Evolutionary conservation across 176 grass and related monocot species (phyloP), one percentile per base, ranked within the genome.

Genomic region (Metroxylon sagu): DNA sequence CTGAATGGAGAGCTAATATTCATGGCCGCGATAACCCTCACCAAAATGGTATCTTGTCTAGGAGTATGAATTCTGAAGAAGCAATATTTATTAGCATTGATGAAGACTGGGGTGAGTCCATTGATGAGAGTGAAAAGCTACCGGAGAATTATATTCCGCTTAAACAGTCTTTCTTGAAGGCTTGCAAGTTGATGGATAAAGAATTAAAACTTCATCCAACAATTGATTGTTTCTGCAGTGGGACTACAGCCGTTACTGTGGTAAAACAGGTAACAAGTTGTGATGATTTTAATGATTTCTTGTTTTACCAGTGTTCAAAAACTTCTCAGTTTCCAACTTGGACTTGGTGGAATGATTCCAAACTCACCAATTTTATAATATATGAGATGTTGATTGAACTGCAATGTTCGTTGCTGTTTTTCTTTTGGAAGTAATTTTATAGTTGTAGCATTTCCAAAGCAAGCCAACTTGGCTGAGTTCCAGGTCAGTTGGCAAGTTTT

Each of bases 221-320:
- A 48, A 85, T 98, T 35, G 93, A 98, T 81, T 98, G 93, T 69
- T 98, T 98, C 73, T 98, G 93, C 66, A 98, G 93, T 70, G 93
- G 93, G 64, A 79, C 79, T 50, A 98, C 93, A 17, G 87, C 93
- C 61, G 93, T 98, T 30, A 92, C 93, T 71, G 49, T 98, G 57
- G 73, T 98, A 71, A 98, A 92, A 57, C 85, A 98, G 93, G 93
- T 98, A 73, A 75, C 48, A 35, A 48, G 5, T 72, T 14, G 16
- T 5, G 54, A 39, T 48, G n/a, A 25, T 43, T 49, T 39, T 30
- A 15, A 23, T 18, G 31, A 35, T 25, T 54, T 30, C 17, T 62
- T 43, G 4, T 35, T 21, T 5, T 72, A 30, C 64, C 72, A 61
- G 0, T 71, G 14, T 65, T 85, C 29, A 18, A 57, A 74, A 5